phyloP scores from a whole-genome alignment of 306 rosid species.

The Gastrolobium villosum region DNA sequence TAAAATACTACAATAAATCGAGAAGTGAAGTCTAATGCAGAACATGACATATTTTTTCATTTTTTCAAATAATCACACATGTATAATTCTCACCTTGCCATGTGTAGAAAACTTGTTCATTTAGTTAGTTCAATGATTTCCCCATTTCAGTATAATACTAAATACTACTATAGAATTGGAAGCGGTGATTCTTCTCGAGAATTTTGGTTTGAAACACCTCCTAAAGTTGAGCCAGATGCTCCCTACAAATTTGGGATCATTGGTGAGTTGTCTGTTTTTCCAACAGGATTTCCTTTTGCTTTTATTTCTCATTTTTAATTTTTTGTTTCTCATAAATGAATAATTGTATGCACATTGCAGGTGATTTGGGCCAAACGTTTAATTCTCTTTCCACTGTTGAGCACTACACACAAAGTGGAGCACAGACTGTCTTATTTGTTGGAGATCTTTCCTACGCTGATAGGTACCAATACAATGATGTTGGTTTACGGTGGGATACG shows the following conservation, averaged over 20 bases:
- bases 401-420: conserved; percentile 89
- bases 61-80: conserved; percentile 39
- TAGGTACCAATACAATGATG: conserved; percentile 78
- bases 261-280: conserved; percentile 63
- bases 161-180: conserved; percentile 91
- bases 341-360: conserved; percentile 56
- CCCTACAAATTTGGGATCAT: conserved; percentile 93
- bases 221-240: conserved; percentile 72
- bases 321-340: conserved; percentile 38
- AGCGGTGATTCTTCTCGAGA: conserved; percentile 86
- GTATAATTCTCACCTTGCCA: conserved; percentile 23
- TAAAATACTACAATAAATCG: conserved; percentile 4
- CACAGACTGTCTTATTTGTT: conserved; percentile 78
- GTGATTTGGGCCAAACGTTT: conserved; percentile 98
- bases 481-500: conserved; percentile 94
- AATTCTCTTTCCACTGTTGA: conserved; percentile 95
- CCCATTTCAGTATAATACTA: conserved; percentile 74
- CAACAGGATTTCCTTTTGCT: conserved; percentile 19
- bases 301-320: conserved; percentile 28
- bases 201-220: conserved; percentile 91
- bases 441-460: conserved; percentile 99
- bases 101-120: not conserved
- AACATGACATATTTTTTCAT: conserved; percentile 19
- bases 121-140: conserved; percentile 35
- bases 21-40: not conserved